A percentile compares a stretch with the other conserved stretches of the same genome.
phyloP scores from a whole-genome alignment of 1,139 yeast species.

The Sugiyamaella sp. region DNA sequence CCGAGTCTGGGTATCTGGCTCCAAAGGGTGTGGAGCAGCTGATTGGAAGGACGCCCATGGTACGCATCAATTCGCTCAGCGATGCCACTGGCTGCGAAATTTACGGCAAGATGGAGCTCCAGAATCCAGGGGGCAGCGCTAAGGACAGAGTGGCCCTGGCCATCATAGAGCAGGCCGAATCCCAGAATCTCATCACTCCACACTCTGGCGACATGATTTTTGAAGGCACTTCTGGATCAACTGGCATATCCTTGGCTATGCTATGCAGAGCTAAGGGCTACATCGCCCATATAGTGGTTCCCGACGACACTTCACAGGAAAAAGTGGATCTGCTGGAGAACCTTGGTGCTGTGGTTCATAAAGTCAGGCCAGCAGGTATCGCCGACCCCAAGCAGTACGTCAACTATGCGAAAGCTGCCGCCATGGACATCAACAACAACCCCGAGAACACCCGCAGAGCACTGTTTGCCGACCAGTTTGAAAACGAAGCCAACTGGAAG shows the following conservation, averaged over 20 bases:
- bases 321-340: conserved; percentile 69
- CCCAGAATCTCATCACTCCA: conserved; percentile 58
- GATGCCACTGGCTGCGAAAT: conserved; percentile 76
- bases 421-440: conserved; percentile 55
- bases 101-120: conserved; percentile 82
- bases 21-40: conserved; percentile 56
- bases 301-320: conserved; percentile 89
- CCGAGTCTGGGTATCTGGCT: not conserved
- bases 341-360: conserved; percentile 84
- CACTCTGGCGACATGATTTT: conserved; percentile 66
- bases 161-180: conserved; percentile 71
- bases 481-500: conserved; percentile 87
- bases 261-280: conserved; percentile 88
- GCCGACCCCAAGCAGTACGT: conserved; percentile 94
- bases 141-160: conserved; percentile 93
- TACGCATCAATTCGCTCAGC: conserved; percentile 76
- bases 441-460: conserved; percentile 48
- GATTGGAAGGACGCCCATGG: conserved; percentile 89
- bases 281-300: conserved; percentile 88
- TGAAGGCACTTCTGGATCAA: conserved; percentile 96
- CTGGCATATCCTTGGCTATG: conserved; percentile 92
- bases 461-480: conserved; percentile 93
- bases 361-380: conserved; percentile 92
- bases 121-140: conserved; percentile 95
- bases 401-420: conserved; percentile 75